A percentile compares a stretch with the other conserved stretches of the same genome.
Conservation (phyloP, 140 eudicot species). For the Erigeron philadelphicus region DNA sequence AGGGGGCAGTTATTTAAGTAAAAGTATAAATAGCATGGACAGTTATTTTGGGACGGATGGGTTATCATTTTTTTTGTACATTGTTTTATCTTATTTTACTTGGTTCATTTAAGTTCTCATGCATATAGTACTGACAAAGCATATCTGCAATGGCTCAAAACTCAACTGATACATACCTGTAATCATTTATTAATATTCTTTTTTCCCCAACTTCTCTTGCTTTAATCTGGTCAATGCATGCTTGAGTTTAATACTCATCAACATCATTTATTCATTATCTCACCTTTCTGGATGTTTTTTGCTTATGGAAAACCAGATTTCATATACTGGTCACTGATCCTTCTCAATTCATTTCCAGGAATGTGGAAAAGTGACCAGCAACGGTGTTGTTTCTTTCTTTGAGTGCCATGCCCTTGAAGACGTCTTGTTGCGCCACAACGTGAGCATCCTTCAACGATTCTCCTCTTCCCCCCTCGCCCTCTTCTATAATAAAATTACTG, state of each 20-base stretch:
- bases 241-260: neutral
- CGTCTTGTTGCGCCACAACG: conserved; percentile 71
- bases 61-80: neutral
- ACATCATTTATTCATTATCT: neutral
- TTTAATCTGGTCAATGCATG: neutral
- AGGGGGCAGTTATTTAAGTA: no score
- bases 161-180: neutral
- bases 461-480: conserved; percentile 6
- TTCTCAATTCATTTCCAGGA: conserved; percentile 42
- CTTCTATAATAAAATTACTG: neutral
- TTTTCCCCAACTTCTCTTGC: neutral
- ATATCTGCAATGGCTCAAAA: neutral
- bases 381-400: conserved; percentile 54
- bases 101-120: neutral
- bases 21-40: no score
- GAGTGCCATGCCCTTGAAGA: conserved; percentile 75
- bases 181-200: neutral
- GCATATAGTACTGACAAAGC: neutral
- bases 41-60: neutral
- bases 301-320: neutral
- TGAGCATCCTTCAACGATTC: conserved; percentile 30
- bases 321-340: neutral
- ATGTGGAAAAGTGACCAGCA: conserved; percentile 70
- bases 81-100: neutral
- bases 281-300: neutral